Conservation (phyloP, 2,329 filamentous ascomycete species). For the Incumbomyces delicatus region DNA sequence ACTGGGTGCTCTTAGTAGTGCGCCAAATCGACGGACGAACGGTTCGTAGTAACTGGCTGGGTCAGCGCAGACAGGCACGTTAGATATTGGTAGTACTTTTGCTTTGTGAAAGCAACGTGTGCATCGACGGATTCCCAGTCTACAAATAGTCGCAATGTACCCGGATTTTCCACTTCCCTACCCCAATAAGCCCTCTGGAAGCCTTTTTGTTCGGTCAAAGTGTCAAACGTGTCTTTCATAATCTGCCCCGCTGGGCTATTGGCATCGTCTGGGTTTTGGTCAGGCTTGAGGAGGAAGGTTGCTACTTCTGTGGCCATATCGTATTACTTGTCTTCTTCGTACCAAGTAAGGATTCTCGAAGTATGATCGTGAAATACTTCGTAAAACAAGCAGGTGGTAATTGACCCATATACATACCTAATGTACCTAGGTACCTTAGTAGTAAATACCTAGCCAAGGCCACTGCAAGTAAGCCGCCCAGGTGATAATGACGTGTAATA, state of each 20-base stretch:
- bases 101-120: conserved; percentile 21
- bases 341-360: too few relatives aligned
- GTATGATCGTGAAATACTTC: too few relatives aligned
- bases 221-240: conserved; percentile 14
- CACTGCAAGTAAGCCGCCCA: too few relatives aligned
- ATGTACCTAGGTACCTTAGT: too few relatives aligned
- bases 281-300: conserved; percentile 14
- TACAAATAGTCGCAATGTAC: conserved; percentile 18
- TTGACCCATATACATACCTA: too few relatives aligned
- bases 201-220: conserved; percentile 19
- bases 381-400: too few relatives aligned
- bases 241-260: conserved; percentile 13
- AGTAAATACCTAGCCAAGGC: too few relatives aligned
- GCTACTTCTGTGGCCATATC: conserved; percentile 23
- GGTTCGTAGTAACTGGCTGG: conserved; percentile 13
- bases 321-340: too few relatives aligned
- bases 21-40: conserved; percentile 17
- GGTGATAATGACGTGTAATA: too few relatives aligned
- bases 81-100: conserved; percentile 8
- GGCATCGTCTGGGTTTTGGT: conserved; percentile 15
- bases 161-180: conserved; percentile 20
- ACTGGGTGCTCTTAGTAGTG: conserved; percentile 8
- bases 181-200: conserved; percentile 19
- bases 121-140: conserved; percentile 23
- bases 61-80: not conserved